These are phyloP conservation scores for Kockovaella imperatae DNA, from an alignment of 768 basidiomycete species.

Conservation along the genomic window DNA sequence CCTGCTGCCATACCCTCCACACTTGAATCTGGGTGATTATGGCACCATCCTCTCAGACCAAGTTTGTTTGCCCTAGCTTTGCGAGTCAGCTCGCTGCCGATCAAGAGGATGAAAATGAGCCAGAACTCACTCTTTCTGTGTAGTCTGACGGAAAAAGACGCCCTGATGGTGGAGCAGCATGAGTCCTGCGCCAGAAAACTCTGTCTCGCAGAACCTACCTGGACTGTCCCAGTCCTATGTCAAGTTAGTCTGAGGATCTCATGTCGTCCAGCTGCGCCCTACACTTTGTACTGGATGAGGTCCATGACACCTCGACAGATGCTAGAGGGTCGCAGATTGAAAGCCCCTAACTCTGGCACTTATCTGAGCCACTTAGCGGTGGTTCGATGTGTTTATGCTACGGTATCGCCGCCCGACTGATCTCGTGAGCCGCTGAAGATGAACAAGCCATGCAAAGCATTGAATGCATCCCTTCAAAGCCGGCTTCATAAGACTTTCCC, in stretches of 20 bases:
- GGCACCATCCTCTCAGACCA: slow-evolving; percentile 33
- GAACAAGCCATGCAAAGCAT: no score
- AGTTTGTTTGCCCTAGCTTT: slow-evolving; percentile 22
- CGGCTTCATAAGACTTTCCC: no score
- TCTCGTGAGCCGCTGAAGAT: no score
- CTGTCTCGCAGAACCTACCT: slow-evolving; percentile 18
- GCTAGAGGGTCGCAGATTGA: slow-evolving; percentile 9
- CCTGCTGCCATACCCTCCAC: slow-evolving; percentile 40
- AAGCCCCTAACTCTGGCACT: background rate
- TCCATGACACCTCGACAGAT: slow-evolving; percentile 6
- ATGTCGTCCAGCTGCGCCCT: background rate
- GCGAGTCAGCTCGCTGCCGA: background rate
- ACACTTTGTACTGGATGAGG: slow-evolving; percentile 36
- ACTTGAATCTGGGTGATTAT: slow-evolving; percentile 35
- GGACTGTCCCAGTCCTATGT: slow-evolving; percentile 25
- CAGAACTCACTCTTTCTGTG: slow-evolving; percentile 26
- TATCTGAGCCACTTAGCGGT: no score
- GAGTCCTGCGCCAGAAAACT: background rate
- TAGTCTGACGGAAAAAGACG: slow-evolving; percentile 27
- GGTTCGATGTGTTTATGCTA: no score
- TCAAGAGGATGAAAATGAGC: background rate
- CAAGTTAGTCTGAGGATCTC: background rate
- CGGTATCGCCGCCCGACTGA: no score
- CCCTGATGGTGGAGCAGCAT: slow-evolving; percentile 12
- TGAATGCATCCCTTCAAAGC: no score